Conservation (phyloP, 768 basidiomycete genomes). For the Exidia glandulosa region DNA sequence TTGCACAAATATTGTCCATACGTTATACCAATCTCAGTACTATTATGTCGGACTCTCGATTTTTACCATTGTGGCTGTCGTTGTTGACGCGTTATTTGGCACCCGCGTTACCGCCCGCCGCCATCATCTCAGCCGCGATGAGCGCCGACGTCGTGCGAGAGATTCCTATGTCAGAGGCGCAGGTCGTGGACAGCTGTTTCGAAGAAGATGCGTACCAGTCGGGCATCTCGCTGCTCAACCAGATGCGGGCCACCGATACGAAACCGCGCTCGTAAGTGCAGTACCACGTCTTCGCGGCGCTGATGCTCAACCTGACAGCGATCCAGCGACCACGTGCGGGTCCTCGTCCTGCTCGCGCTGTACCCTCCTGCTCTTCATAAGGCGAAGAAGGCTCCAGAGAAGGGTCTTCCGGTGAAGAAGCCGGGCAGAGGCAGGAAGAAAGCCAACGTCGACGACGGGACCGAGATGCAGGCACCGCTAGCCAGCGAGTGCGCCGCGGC, state of each 20-base stretch:
- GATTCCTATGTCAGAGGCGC: background rate
- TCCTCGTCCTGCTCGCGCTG: background rate
- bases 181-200: background rate
- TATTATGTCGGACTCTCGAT: too few species aligned
- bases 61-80: too few species aligned
- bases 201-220: background rate
- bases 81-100: too few species aligned
- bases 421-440: background rate
- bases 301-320: background rate
- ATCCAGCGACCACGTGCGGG: background rate
- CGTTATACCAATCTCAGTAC: too few species aligned
- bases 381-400: too few species aligned
- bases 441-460: background rate
- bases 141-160: background rate
- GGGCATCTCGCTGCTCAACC: background rate
- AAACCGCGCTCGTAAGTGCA: background rate
- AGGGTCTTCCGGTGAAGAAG: background rate
- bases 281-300: background rate
- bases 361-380: background rate
- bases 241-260: background rate
- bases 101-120: too few species aligned
- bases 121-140: background rate
- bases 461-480: background rate
- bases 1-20: too few species aligned
- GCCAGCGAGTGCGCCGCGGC: background rate